Base-by-base conservation (phyloP, 768 basidiomycete genomes). In the Agrocybe chaxingu region DNA sequence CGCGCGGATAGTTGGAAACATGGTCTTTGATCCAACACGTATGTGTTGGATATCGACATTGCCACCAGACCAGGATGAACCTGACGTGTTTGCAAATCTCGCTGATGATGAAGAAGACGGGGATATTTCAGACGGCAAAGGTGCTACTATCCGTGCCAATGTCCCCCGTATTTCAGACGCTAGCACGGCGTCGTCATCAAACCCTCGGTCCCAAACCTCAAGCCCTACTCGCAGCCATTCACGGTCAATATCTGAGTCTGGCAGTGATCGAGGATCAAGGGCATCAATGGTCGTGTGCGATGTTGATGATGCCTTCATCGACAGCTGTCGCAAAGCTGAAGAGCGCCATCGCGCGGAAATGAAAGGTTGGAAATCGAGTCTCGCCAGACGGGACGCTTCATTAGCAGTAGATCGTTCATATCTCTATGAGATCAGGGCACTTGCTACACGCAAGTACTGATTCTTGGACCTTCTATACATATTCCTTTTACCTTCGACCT, bases 11-110 rank as follows among this genome's bases (percentile, higher is more conserved):
- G 96, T 98, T 13, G 97, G 97, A 40, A 92, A 94, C 74, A 99
- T 99, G 96, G 83, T 92, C 34, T 98, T 99, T 62, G 95, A 99
- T 70, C 95, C 97, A 1, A 62, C 81, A 38, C 84, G 84, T 19
- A 98, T 98, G 94, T 91, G 92, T 63, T 98, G 93, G 93, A 80
- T 98, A 69, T 90, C 91, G 49, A 84, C 84, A 52, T 67, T 92
- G 36, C 78, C 85, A 5, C 85, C 88, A 16, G 93, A 93, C 50
- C 91, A 96, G 62, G 92, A 95, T 36, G 94, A 98, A 63, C 90
- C 91, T 6, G 94, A 98, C 63, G 89, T 94, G n/a, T 96, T 97
- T 65, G 92, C 90, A 41, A 88, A 91, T 57, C 79, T 94, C 29
- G 90, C 87, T 2, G 94, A 96, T 56, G 95, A 96, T 58, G 93